Evolutionary conservation across 176 grass and related monocot genomes (phyloP), one percentile per base, ranked within the genome.

Genomic region (Zoysia japonica): DNA sequence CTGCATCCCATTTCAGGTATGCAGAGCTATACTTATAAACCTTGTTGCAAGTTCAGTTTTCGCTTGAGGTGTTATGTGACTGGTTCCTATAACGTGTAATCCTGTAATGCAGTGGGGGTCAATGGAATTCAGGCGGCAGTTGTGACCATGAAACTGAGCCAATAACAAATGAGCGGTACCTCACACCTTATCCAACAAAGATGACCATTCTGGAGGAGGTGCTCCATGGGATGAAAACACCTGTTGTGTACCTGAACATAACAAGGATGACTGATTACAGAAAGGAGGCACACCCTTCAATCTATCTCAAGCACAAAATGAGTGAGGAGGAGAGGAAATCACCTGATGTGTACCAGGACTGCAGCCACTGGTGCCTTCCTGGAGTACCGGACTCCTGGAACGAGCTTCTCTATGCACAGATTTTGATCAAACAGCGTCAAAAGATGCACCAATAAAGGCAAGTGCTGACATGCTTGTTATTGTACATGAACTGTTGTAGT

Each of bases 301-400:
- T 95, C 62, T 95, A 89, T n/a, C 85, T 88, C 74, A 91, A 88
- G 85, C 88, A 91, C 46, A 80, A 88, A 45, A 11, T 87, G 79
- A 91, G 78, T 0, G 81, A 84, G 44, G 75, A 85, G 53, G 90
- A 80, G 66, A 77, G 12, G 62, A 90, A 91, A 70, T 82, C 83
- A 5, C 78, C 87, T 15, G 83, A 82, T 60, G 35, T 38, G 5
- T 87, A 83, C 45, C 95, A 98, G 83, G 95, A 98, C 79, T 98
- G 95, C 76, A 98, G 95, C 78, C 92, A 98, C 80, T 98, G 95
- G 95, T 98, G 95, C 86, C 91, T 98, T 61, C 95, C 95, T 9
- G 92, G 95, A 41, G 90, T 98, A 10, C 95, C 95, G 0, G 95
- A 98, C 75, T 89, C 95, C 38, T 98, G 95, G 95, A 98, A 98